These are phyloP conservation scores for Metschnikowia bowlesiae DNA, from an alignment of 805 yeast genomes.

Conservation along the genomic window DNA sequence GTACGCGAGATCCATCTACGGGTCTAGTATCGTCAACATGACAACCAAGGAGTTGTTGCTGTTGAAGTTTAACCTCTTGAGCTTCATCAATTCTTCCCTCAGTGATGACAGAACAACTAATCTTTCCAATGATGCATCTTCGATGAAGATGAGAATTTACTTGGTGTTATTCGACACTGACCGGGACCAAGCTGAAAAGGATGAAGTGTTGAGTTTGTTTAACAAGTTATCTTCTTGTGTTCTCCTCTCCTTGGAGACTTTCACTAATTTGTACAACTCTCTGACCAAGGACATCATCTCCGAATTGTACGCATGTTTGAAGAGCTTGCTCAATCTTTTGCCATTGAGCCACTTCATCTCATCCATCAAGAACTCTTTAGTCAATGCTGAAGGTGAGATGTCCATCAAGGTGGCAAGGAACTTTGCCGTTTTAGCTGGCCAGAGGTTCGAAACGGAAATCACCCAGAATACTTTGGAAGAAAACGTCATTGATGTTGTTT, in stretches of 20 bases:
- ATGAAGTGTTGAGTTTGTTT: constrained; percentile 29
- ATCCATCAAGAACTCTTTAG: constrained; percentile 46
- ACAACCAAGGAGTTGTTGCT: constrained; percentile 43
- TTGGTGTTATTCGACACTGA: constrained; percentile 44
- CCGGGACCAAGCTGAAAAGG: constrained; percentile 26
- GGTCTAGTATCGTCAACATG: constrained; percentile 52
- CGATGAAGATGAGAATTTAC: constrained; percentile 50
- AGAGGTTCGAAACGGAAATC: constrained; percentile 68
- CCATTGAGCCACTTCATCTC: constrained; percentile 72
- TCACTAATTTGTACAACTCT: constrained; percentile 14
- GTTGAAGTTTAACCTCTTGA: constrained; percentile 49
- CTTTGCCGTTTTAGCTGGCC: constrained; percentile 56
- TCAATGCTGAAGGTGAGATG: constrained; percentile 29
- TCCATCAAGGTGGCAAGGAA: constrained; percentile 56
- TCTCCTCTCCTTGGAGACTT: constrained; percentile 35
- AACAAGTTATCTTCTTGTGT: constrained; percentile 32
- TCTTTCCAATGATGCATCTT: constrained; percentile 18
- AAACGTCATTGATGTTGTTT: constrained; percentile 46
- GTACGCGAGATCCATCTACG: constrained; percentile 56
- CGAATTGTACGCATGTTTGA: constrained; percentile 52
- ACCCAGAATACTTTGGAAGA: constrained; percentile 40
- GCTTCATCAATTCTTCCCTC: constrained; percentile 52
- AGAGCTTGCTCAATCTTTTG: constrained; percentile 59
- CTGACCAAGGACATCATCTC: constrained; percentile 26
- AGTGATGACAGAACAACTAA: constrained; percentile 24